These are phyloP conservation scores for Anthostomella pinea DNA, from an alignment of 2,329 filamentous ascomycete species.

Conservation along the genomic window DNA sequence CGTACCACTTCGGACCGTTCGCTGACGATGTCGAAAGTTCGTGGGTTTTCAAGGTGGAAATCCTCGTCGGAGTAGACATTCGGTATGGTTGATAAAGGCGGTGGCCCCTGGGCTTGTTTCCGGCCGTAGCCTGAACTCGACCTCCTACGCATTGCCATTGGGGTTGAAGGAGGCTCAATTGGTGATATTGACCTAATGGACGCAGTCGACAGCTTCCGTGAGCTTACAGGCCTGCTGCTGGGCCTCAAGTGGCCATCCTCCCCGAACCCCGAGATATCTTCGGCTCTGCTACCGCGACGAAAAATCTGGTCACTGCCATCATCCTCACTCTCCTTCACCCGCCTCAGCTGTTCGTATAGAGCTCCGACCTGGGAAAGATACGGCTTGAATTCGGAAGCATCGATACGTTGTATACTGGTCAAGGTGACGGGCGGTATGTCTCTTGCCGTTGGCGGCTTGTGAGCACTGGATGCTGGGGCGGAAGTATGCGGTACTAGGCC, in stretches of 20 bases:
- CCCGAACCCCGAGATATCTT: constrained; percentile 35
- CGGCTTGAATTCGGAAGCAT: constrained; percentile 73
- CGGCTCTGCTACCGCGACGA: constrained; percentile 39
- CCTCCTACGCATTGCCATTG: constrained; percentile 33
- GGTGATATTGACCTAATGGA: constrained; percentile 51
- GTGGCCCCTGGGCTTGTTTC: constrained; percentile 67
- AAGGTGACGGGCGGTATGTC: constrained; percentile 93
- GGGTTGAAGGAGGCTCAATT: constrained; percentile 42
- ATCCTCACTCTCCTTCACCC: constrained; percentile 75
- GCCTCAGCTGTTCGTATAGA: constrained; percentile 83
- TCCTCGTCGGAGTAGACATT: constrained; percentile 91
- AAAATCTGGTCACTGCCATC: constrained; percentile 47
- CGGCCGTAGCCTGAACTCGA: constrained; percentile 50
- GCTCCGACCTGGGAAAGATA: constrained; percentile 85
- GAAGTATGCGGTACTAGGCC: constrained; percentile 78
- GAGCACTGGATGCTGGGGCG: constrained; percentile 65
- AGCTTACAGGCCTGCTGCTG: constrained; percentile 35
- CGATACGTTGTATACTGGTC: constrained; percentile 81
- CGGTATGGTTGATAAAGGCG: constrained; percentile 88
- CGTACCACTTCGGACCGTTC: constrained; percentile 95
- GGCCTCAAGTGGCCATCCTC: constrained; percentile 50
- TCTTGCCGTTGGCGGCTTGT: constrained; percentile 77
- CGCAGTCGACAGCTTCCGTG: constrained; percentile 41
- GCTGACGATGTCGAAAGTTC: constrained; percentile 94
- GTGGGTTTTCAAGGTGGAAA: constrained; percentile 92